Evolutionary conservation across 805 yeast species (phyloP), one percentile per base, ranked within the genome.

Genomic region (Starmera amethionina): DNA sequence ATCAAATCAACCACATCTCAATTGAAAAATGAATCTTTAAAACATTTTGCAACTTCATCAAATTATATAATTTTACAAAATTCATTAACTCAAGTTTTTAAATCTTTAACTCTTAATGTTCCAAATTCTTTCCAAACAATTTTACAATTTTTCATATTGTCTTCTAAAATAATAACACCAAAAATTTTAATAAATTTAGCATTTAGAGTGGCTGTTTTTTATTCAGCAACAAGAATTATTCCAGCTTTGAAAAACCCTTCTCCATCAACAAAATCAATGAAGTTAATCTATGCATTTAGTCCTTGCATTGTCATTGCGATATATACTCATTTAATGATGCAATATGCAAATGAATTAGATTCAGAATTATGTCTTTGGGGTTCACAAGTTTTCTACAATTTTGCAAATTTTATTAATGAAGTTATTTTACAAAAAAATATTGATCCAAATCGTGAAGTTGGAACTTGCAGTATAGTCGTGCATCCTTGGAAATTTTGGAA

Each of bases 401-500:
- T 22, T 22, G 3, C 27, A 22, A 5, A 22, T 22, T 22, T 22
- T 5, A 7, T 22, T 8, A 22, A 22, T 22, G 27, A 22, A 22
- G 27, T 22, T 6, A 22, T 22, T 8, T 5, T 22, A 22, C 27
- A 22, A 8, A 22, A 22, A 22, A 22, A 22, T 22, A 22, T 22
- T 22, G 27, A 22, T 22, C 7, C 27, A 8, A 22, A 22, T 22
- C 27, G 27, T 22, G 9, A 22, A 22, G 27, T 22, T 22, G 13
- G 44, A 40, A 14, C 40, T 48, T 14, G 42, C 15, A 56, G 47
- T 35, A 44, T 66, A 4, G 47, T 61, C 39, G 67, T 73, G 35
- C 71, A 79, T 56, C 82, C 96, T n/a, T 83, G 95, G 86, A 88
- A 87, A 52, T 84, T 93, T 57, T 90, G 98, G 97, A 86, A 89